Evolutionary conservation across 345 rosid species (phyloP).

Genomic region (Gossypioides kirkii): DNA sequence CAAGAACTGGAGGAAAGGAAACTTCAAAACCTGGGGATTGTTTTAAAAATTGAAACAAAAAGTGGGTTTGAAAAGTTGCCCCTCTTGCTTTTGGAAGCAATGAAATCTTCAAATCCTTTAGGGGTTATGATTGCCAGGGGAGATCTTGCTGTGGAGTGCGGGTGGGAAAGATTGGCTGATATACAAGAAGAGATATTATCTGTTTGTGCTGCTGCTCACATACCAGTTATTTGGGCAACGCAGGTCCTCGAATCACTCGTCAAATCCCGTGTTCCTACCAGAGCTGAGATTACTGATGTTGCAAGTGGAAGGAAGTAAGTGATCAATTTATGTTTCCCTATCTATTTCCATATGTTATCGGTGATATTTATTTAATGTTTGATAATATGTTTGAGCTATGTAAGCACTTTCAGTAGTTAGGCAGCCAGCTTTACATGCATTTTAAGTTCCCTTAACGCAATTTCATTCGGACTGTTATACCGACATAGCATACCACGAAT

Average conservation of each 20-base stretch:
- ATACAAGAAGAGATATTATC: conserved; percentile 63
- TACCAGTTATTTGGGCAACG: conserved; percentile 68
- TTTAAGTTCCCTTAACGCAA: not conserved
- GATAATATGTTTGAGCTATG: not conserved
- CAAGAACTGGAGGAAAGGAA: conserved; percentile 50
- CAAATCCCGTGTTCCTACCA: conserved; percentile 56
- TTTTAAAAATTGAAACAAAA: conserved; percentile 59
- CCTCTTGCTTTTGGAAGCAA: conserved; percentile 49
- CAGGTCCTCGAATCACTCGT: conserved; percentile 71
- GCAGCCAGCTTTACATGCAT: not conserved
- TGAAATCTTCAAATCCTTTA: conserved; percentile 57
- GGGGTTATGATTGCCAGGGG: conserved; percentile 79
- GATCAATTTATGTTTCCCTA: not conserved
- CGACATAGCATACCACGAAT: not conserved
- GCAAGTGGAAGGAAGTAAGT: conserved; percentile 49
- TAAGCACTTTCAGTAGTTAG: not conserved
- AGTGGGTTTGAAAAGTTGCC: conserved; percentile 52
- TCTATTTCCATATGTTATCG: not conserved
- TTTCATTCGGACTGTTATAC: not conserved
- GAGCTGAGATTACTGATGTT: conserved; percentile 77
- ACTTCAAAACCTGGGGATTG: conserved; percentile 45
- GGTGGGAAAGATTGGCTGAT: conserved; percentile 66
- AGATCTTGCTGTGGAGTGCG: conserved; percentile 79
- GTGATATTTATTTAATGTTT: not conserved
- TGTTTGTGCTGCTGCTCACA: conserved; percentile 41